These are phyloP conservation scores for Pecoramyces ruminantium DNA, from an alignment of 192 early-diverging fungal genomes.

Conservation along the genomic window DNA sequence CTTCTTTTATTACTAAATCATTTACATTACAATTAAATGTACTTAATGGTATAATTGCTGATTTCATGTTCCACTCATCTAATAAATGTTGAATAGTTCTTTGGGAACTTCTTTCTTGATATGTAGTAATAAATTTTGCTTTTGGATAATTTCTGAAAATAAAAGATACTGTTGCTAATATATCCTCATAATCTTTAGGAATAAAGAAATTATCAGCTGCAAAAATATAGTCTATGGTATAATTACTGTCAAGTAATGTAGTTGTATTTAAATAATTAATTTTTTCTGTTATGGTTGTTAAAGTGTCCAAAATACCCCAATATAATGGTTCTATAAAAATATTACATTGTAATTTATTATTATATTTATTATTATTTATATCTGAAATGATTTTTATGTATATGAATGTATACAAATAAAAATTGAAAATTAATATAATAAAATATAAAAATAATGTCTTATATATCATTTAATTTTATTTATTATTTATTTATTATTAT, in stretches of 20 bases:
- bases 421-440: too few relatives aligned
- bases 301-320: not conserved
- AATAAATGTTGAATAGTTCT: conserved; percentile 43
- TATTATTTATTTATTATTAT: too few relatives aligned
- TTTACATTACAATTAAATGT: not conserved
- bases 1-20: not conserved
- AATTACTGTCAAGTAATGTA: not conserved
- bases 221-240: conserved; percentile 11
- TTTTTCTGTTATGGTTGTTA: not conserved
- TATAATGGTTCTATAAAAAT: not conserved
- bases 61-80: conserved; percentile 33
- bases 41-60: not conserved
- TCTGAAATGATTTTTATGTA: too few relatives aligned
- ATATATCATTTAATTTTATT: too few relatives aligned
- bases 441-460: too few relatives aligned
- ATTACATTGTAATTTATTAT: not conserved
- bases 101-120: conserved; percentile 52
- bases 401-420: too few relatives aligned
- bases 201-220: conserved; percentile 28
- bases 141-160: conserved; percentile 31
- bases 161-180: conserved; percentile 38
- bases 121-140: conserved; percentile 46
- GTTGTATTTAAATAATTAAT: not conserved
- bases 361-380: too few relatives aligned
- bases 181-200: conserved; percentile 33